Evolutionary conservation across 1,284 basidiomycete species (phyloP).

Genomic region (Ustilago xerochloae): DNA sequence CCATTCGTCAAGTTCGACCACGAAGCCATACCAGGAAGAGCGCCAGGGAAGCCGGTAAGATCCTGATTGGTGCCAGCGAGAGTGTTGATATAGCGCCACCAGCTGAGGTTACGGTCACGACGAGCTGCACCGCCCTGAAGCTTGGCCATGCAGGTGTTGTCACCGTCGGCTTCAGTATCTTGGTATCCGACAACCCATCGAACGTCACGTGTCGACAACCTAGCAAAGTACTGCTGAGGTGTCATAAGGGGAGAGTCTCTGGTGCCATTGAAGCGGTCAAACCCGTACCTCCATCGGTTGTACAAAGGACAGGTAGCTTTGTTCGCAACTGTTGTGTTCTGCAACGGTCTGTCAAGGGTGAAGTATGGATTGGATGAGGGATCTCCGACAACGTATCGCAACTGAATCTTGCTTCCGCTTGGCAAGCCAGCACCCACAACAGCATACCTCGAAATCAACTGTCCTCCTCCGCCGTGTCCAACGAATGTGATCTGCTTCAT

Average conservation of each 20-base stretch:
- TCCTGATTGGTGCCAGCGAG: slow-evolving; percentile 58
- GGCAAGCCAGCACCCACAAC: slow-evolving; percentile 50
- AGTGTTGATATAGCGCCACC: slow-evolving; percentile 65
- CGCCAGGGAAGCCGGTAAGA: slow-evolving; percentile 61
- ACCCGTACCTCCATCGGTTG: slow-evolving; percentile 66
- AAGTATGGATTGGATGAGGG: slow-evolving; percentile 64
- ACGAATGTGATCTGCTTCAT: slow-evolving; percentile 62
- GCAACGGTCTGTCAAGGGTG: slow-evolving; percentile 56
- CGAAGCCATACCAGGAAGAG: slow-evolving; percentile 12
- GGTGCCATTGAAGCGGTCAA: slow-evolving; percentile 54
- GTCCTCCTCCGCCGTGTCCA: slow-evolving; percentile 66
- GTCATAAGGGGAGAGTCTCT: slow-evolving; percentile 5
- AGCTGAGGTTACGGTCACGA: slow-evolving; percentile 62
- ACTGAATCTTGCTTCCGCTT: slow-evolving; percentile 22
- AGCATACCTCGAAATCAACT: slow-evolving; percentile 64
- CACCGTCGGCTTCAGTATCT: slow-evolving; percentile 56
- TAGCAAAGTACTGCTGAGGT: slow-evolving; percentile 57
- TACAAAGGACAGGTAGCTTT: slow-evolving; percentile 50
- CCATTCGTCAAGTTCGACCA: slow-evolving; percentile 52
- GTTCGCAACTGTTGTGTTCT: slow-evolving; percentile 40
- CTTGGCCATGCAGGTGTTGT: slow-evolving; percentile 65
- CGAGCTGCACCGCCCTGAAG: slow-evolving; percentile 62
- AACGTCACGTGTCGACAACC: slow-evolving; percentile 57
- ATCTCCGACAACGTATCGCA: slow-evolving; percentile 65
- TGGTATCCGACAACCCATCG: slow-evolving; percentile 62